Evolutionary conservation across 352 stramenopile genomes (phyloP).

Genomic region (Pythium insidiosum): DNA sequence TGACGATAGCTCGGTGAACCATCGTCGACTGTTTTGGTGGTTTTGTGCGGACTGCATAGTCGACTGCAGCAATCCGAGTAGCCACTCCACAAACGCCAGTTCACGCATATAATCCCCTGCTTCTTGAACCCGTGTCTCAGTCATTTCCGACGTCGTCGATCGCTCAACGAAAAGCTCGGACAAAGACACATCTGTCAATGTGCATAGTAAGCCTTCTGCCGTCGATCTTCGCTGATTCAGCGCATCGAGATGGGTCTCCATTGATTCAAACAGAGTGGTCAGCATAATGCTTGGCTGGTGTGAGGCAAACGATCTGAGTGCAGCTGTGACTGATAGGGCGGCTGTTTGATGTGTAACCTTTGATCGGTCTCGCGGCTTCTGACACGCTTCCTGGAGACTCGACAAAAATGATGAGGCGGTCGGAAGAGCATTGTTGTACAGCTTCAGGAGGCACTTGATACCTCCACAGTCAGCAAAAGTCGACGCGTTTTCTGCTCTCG

Average conservation of each 20-base stretch:
- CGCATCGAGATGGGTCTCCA: constrained; percentile 42
- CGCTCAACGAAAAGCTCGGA: constrained; percentile 19
- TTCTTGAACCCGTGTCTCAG: constrained; percentile 27
- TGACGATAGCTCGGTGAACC: constrained; percentile 67
- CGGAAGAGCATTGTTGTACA: constrained; percentile 88
- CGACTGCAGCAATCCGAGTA: constrained; percentile 66
- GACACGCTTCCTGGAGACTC: constrained; percentile 20
- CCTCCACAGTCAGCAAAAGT: constrained; percentile 90
- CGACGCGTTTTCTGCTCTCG: constrained; percentile 89
- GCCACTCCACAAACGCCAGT: constrained; percentile 70
- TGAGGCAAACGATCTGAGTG: constrained; percentile 83
- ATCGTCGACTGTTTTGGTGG: constrained; percentile 63
- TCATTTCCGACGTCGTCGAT: not conserved
- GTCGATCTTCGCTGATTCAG: constrained; percentile 28
- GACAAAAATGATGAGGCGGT: constrained; percentile 73
- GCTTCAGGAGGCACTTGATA: constrained; percentile 78
- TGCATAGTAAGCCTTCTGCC: constrained; percentile 54
- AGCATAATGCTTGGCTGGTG: constrained; percentile 85
- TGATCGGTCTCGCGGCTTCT: not conserved
- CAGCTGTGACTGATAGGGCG: constrained; percentile 81
- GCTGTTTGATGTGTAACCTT: constrained; percentile 82
- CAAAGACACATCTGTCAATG: constrained; percentile 52
- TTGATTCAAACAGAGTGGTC: constrained; percentile 46
- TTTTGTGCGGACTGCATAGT: constrained; percentile 67
- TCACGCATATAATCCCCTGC: constrained; percentile 61